A percentile compares a stretch with the other conserved stretches of the same genome.
Conservation (phyloP, 2,329 filamentous ascomycete species). For the Penicillium decumbens region DNA sequence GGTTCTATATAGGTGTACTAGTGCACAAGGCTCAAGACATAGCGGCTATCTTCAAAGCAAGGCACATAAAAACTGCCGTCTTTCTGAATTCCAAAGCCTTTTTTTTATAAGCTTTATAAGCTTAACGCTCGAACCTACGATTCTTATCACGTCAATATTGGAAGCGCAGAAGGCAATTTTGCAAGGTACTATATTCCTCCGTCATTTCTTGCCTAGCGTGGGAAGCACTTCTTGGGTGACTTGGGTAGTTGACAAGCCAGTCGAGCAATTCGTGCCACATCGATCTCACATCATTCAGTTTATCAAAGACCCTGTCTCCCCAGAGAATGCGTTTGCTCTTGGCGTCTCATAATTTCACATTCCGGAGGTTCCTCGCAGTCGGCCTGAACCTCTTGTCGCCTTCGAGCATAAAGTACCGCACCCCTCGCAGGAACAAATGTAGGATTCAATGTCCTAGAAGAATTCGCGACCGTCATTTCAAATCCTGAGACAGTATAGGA, state of each 20-base stretch:
- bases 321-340: neutral
- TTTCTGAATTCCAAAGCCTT: too few species aligned
- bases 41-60: too few species aligned
- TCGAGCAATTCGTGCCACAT: neutral
- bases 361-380: constrained; percentile 4
- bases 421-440: constrained; percentile 10
- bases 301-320: neutral
- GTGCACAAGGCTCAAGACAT: too few species aligned
- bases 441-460: neutral
- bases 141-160: too few species aligned
- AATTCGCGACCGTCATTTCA: neutral
- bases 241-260: neutral
- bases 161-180: too few species aligned
- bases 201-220: neutral
- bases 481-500: neutral
- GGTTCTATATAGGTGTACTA: too few species aligned
- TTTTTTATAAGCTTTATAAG: too few species aligned
- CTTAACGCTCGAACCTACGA: too few species aligned
- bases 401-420: constrained; percentile 7
- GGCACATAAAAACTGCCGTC: too few species aligned
- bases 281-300: neutral
- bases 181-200: neutral
- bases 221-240: neutral
- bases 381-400: constrained; percentile 9
- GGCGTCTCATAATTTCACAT: constrained; percentile 3